Evolutionary conservation across 768 basidiomycete species (phyloP), one percentile per base, ranked within the genome.

Genomic region (Cubamyces lactineus): DNA sequence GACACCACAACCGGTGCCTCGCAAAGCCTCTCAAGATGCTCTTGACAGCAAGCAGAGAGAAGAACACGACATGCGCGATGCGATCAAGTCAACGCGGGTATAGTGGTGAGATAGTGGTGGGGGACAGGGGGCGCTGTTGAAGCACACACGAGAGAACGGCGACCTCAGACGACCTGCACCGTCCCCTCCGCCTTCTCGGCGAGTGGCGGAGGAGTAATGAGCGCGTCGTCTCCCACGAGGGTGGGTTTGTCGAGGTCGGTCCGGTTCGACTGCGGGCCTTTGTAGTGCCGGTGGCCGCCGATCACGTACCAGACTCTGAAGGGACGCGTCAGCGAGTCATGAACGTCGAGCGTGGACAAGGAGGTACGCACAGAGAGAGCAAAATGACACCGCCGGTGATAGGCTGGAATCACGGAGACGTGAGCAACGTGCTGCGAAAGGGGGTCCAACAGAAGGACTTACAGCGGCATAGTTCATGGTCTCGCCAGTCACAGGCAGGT

Each of bases 401-500:
- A 38, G 75, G 64, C 69, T 70, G 19, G 1, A 24, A 30, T n/a
- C 34, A 12, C 4, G 17, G 16, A 6, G 8, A 19, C 16, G 6
- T 43, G 15, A 56, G 39, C 46, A 23, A 6, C 23, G 5, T 3
- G 13, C 15, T 9, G 24, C 9, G 5, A 57, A 34, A 45, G 47
- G 12, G 2, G 3, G 47, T 13, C 24, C 43, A 23, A 19, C 6
- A 49, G 13, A 28, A 21, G 34, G 24, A 76, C 81, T 67, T 60
- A 88, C 89, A 30, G 87, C 83, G n/a, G 88, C 87, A 67, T 92
- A 92, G 71, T 92, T 92, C 89, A 92, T 91, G 61, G 86, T 91
- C 30, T 79, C 70, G 41, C 74, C 67, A n/a, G 87, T 90, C 17
- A 92, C 87, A 3, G 92, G 91, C 43, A 79, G 74, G 45, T 83